These are phyloP conservation scores for Colletotrichum navitas DNA, from an alignment of 2,329 filamentous ascomycete species.

Conservation along the genomic window DNA sequence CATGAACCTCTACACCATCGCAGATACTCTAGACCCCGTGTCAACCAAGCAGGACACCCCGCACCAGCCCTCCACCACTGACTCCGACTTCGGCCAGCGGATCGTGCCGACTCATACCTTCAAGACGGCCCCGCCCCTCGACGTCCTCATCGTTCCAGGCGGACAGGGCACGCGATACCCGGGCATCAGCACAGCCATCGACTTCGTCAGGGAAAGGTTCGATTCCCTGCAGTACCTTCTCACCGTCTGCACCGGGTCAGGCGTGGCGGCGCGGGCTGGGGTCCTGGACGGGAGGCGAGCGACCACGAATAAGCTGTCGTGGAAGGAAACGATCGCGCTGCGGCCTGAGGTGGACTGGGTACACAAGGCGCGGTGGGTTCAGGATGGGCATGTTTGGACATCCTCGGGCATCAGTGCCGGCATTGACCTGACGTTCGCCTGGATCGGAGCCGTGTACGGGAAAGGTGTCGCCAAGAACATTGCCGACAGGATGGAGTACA, in stretches of 20 bases:
- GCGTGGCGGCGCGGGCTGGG: constrained; percentile 63
- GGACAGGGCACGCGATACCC: constrained; percentile 57
- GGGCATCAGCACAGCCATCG: constrained; percentile 50
- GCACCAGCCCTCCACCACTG: not conserved
- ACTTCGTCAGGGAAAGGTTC: constrained; percentile 56
- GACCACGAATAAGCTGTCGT: constrained; percentile 69
- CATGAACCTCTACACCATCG: constrained; percentile 43
- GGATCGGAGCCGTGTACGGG: constrained; percentile 66
- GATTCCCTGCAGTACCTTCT: constrained; percentile 61
- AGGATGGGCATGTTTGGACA: constrained; percentile 70
- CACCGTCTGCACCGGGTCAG: constrained; percentile 70
- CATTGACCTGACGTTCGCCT: constrained; percentile 72
- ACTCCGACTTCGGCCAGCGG: constrained; percentile 37
- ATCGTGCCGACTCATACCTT: constrained; percentile 56
- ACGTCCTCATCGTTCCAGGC: constrained; percentile 69
- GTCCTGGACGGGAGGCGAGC: constrained; percentile 65
- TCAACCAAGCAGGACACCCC: constrained; percentile 25
- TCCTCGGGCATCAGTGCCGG: constrained; percentile 70
- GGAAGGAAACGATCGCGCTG: constrained; percentile 54
- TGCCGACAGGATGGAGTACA: constrained; percentile 69
- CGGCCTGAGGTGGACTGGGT: constrained; percentile 64
- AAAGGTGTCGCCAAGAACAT: constrained; percentile 61
- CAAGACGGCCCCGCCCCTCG: constrained; percentile 57
- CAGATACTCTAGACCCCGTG: constrained; percentile 40
- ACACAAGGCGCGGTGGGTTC: constrained; percentile 67